Conservation (phyloP, 441 rosid species). For the Corymbia citriodora region DNA sequence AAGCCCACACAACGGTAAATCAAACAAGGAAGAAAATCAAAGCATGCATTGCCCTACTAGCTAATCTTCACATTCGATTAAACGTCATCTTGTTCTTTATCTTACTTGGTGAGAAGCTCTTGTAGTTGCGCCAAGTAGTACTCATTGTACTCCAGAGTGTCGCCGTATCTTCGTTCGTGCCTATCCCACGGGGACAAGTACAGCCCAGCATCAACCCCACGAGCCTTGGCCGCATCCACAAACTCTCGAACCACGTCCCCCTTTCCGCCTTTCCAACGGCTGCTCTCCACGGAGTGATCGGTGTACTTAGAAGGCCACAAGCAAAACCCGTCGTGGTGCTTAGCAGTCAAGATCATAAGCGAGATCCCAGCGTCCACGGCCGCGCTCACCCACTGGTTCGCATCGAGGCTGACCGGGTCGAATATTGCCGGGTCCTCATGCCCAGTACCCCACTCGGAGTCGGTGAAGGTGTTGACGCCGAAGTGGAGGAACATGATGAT, state of each 20-base stretch:
- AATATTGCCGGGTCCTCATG: constrained; percentile 48
- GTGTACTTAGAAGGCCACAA: constrained; percentile 70
- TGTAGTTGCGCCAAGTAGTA: constrained; percentile 67
- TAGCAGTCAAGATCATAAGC: constrained; percentile 60
- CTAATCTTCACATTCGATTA: not conserved
- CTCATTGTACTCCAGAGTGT: constrained; percentile 53
- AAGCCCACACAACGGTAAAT: not conserved
- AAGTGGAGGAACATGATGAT: constrained; percentile 76
- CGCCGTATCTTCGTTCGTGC: constrained; percentile 61
- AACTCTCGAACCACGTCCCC: constrained; percentile 66
- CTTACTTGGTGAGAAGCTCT: constrained; percentile 50
- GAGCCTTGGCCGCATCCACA: constrained; percentile 30
- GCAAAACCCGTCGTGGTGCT: constrained; percentile 83
- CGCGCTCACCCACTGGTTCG: constrained; percentile 46
- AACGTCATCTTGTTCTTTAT: not conserved
- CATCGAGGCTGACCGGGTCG: constrained; percentile 40
- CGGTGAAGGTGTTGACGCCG: constrained; percentile 74
- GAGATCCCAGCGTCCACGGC: constrained; percentile 52
- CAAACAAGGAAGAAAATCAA: not conserved
- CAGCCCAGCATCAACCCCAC: constrained; percentile 47
- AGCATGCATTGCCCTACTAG: not conserved
- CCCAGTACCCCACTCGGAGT: constrained; percentile 73
- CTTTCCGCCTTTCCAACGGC: constrained; percentile 50
- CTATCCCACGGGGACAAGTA: constrained; percentile 79
- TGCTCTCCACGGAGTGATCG: constrained; percentile 43